Evolutionary conservation across 2,329 filamentous ascomycete genomes (phyloP).

Genomic region (Penicillium concentricum): DNA sequence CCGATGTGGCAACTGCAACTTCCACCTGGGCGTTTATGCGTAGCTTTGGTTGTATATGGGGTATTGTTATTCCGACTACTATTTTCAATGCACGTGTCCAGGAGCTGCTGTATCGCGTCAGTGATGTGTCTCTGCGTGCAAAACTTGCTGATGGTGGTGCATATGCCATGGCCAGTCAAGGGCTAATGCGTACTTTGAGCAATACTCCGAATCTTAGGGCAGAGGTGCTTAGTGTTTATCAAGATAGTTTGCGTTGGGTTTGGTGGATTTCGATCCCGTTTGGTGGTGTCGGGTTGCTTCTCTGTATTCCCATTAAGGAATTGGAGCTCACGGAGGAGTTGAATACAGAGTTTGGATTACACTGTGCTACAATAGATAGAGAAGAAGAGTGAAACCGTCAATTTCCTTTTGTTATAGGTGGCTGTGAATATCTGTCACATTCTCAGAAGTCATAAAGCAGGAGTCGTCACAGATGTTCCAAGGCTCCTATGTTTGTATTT

Average conservation of each 20-base stretch:
- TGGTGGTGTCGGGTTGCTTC: slow-evolving; percentile 31
- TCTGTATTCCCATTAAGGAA: slow-evolving; percentile 38
- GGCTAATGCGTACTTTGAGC: not conserved
- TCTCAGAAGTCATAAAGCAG: not conserved
- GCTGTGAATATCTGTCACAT: not conserved
- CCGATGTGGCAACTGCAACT: slow-evolving; percentile 28
- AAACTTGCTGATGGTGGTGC: slow-evolving; percentile 20
- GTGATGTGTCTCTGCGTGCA: slow-evolving; percentile 7
- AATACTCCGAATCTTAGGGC: not conserved
- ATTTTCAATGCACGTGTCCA: slow-evolving; percentile 33
- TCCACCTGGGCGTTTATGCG: slow-evolving; percentile 32
- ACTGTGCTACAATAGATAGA: slow-evolving; percentile 48
- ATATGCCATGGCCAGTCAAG: slow-evolving; percentile 21
- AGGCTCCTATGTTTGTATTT: too few species aligned
- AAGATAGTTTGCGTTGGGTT: slow-evolving; percentile 34
- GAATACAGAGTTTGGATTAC: slow-evolving; percentile 1
- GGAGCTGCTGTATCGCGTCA: slow-evolving; percentile 12
- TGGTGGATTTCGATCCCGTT: slow-evolving; percentile 41
- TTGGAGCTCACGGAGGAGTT: slow-evolving; percentile 1
- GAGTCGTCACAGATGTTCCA: not conserved
- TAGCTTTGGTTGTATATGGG: slow-evolving; percentile 34
- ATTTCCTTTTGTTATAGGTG: not conserved
- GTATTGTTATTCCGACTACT: slow-evolving; percentile 28
- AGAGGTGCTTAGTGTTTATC: slow-evolving; percentile 37
- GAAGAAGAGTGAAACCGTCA: not conserved